Conservation (phyloP, 805 yeast genomes). For the Candida railenensis region DNA sequence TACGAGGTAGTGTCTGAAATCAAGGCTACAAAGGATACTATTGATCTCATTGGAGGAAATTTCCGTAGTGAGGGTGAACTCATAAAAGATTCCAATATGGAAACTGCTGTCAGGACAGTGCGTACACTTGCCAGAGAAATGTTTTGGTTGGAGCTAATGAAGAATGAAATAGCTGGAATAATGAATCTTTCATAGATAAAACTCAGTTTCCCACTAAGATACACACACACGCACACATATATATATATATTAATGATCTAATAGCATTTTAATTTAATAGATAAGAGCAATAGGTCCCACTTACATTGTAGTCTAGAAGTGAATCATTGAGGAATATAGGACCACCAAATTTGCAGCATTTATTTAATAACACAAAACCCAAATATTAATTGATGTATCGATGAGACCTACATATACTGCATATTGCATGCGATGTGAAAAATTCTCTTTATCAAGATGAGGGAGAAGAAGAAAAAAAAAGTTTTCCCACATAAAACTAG, state of each 20-base stretch:
- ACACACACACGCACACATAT: no score
- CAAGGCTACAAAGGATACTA: slow-evolving; percentile 68
- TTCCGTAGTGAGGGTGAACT: slow-evolving; percentile 34
- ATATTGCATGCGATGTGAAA: slow-evolving; percentile 1
- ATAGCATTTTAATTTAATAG: no score
- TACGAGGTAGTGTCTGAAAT: slow-evolving; percentile 65
- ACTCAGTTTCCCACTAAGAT: neutral
- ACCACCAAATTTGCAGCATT: neutral
- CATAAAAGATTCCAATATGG: slow-evolving; percentile 31
- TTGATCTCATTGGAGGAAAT: slow-evolving; percentile 54
- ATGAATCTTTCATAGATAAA: slow-evolving; percentile 12
- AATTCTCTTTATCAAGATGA: slow-evolving; percentile 4
- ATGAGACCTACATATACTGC: neutral
- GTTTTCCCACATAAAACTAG: neutral
- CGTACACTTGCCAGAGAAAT: slow-evolving; percentile 38
- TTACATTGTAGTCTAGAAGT: neutral
- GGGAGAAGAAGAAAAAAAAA: neutral
- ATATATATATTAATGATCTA: no score
- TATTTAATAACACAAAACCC: neutral
- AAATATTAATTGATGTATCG: neutral
- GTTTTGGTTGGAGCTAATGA: slow-evolving; percentile 40
- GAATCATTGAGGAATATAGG: neutral
- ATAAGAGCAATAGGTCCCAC: no score
- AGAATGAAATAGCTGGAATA: slow-evolving; percentile 26
- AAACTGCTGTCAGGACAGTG: slow-evolving; percentile 32